Conservation (phyloP, 1,284 basidiomycete species). For the Cutaneotrichosporon cavernicola region DNA sequence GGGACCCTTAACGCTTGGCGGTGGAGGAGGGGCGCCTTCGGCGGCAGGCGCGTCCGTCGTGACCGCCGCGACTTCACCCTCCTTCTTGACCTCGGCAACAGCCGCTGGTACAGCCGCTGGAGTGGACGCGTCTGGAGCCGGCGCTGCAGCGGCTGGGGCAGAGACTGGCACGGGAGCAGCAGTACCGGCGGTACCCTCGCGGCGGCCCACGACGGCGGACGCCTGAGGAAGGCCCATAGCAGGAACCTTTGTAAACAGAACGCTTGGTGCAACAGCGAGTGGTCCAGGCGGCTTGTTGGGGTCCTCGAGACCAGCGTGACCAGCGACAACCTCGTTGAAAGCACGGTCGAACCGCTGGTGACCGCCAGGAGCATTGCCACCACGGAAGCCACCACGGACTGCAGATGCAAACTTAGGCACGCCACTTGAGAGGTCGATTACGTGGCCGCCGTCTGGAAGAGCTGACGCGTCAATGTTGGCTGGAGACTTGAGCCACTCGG, state of each 20-base stretch:
- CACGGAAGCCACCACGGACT: slow-evolving; percentile 35
- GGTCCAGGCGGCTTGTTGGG: slow-evolving; percentile 29
- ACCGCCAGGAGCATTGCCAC: slow-evolving; percentile 25
- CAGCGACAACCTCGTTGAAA: slow-evolving; percentile 51
- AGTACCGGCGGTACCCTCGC: slow-evolving; percentile 16
- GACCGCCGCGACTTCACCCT: not conserved
- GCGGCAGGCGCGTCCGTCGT: not conserved
- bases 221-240: slow-evolving; percentile 44
- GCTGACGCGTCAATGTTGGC: slow-evolving; percentile 1
- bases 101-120: slow-evolving; percentile 12
- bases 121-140: not conserved
- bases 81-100: slow-evolving; percentile 7
- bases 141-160: not conserved
- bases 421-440: slow-evolving; percentile 1
- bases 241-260: slow-evolving; percentile 43
- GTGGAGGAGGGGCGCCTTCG: slow-evolving; percentile 6
- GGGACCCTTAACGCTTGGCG: slow-evolving; percentile 19
- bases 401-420: slow-evolving; percentile 43
- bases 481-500: slow-evolving; percentile 50
- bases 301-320: slow-evolving; percentile 42
- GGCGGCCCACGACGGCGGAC: slow-evolving; percentile 32
- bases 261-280: slow-evolving; percentile 46
- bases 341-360: slow-evolving; percentile 46
- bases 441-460: slow-evolving; percentile 9
- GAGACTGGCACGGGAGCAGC: not conserved